A percentile compares a stretch with the other conserved stretches of the same genome.
Evolutionary conservation across 441 rosid species (phyloP).

Genomic region (Hypseocharis bilobata): DNA sequence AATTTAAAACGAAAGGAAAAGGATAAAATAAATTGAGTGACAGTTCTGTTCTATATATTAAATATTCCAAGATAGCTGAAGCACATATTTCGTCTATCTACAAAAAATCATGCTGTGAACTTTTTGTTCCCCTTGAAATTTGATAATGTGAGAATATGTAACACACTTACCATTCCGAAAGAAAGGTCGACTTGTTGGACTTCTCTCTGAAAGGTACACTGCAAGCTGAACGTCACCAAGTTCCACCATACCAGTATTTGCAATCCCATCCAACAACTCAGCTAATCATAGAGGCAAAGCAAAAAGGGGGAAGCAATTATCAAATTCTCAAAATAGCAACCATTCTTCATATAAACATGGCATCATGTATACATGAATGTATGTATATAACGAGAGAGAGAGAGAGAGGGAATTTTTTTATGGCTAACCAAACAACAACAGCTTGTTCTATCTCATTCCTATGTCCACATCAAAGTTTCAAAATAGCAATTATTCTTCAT

Average conservation of each 20-base stretch:
- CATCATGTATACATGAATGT: neutral
- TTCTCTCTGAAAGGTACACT: conserved; percentile 72
- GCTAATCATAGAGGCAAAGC: conserved; percentile 32
- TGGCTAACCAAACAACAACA: no score
- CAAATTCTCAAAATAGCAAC: conserved; percentile 2
- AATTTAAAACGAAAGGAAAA: neutral
- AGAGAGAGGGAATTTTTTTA: conserved; percentile 1
- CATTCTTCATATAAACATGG: conserved; percentile 6
- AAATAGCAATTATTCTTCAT: no score
- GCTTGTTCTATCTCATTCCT: neutral
- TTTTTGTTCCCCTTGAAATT: neutral
- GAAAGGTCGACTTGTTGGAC: conserved; percentile 58
- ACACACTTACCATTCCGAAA: conserved; percentile 62
- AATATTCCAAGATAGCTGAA: neutral
- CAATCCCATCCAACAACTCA: conserved; percentile 68
- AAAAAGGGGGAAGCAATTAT: conserved; percentile 5
- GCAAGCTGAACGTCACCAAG: conserved; percentile 65
- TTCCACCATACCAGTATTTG: conserved; percentile 67
- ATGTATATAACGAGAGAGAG: neutral
- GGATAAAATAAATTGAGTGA: neutral
- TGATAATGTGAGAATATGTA: conserved; percentile 1
- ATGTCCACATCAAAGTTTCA: neutral
- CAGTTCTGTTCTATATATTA: neutral
- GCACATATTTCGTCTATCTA: neutral
- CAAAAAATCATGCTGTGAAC: no score